Percentiles rank a stretch among this genome's conserved stretches.
These are phyloP conservation scores for Articulospora tetracladia DNA, from an alignment of 495 filamentous ascomycete genomes.

Conservation along the genomic window DNA sequence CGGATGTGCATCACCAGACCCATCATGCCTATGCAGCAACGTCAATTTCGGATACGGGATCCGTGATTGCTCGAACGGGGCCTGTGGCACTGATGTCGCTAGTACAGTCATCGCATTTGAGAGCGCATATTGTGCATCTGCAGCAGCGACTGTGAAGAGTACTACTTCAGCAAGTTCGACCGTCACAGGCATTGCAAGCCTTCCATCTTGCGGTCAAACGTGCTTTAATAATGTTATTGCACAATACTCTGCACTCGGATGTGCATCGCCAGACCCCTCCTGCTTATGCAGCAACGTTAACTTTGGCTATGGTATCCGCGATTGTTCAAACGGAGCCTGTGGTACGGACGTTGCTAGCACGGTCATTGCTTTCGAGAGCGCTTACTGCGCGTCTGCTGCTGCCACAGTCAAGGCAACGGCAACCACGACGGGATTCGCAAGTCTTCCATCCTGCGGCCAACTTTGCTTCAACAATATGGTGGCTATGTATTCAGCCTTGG, in stretches of 20 bases:
- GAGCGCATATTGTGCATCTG: conserved; percentile 12
- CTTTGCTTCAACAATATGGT: conserved; percentile 73
- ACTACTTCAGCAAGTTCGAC: conserved; percentile 41
- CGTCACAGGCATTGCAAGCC: not conserved
- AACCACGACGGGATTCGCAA: not conserved
- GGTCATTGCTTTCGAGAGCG: conserved; percentile 9
- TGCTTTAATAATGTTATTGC: no score
- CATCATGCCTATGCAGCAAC: conserved; percentile 65
- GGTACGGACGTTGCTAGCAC: conserved; percentile 19
- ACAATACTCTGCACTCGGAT: no score
- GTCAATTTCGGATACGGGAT: conserved; percentile 53
- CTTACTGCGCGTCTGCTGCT: no score
- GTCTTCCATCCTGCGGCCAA: conserved; percentile 23
- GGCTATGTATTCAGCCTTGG: conserved; percentile 49
- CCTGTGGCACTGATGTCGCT: conserved; percentile 43
- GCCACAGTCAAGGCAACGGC: no score
- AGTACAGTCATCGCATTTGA: conserved; percentile 13
- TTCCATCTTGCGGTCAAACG: no score
- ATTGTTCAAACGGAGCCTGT: conserved; percentile 69
- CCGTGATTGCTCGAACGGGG: conserved; percentile 68
- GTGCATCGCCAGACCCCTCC: no score
- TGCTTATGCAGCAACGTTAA: conserved; percentile 21
- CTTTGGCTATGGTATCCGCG: no score
- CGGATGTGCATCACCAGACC: conserved; percentile 53
- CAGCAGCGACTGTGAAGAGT: not conserved